Base-by-base conservation (phyloP, 345 rosid genomes). In the Firmiana major region DNA sequence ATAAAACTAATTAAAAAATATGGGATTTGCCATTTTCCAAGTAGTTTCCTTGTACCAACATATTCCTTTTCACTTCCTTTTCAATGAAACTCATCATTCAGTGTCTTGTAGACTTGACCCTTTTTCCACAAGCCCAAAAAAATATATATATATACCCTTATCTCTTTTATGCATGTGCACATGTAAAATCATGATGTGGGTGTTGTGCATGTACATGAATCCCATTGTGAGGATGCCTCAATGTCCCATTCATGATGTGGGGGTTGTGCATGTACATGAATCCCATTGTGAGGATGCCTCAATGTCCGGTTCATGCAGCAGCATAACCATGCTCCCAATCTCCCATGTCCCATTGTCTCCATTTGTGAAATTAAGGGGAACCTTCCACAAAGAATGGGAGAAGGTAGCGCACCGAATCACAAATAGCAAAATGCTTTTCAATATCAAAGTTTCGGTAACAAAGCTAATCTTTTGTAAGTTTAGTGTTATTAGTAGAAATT, bases 131-230 rank as follows among this genome's bases (percentile, higher is more conserved):
- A 71, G 46, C 46, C 36, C 46, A n/a, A 26, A 24, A 46, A 12
- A 13, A 46, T n/a, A n/a, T n/a, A n/a, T n/a, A n/a, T n/a, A n/a
- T n/a, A n/a, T n/a, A n/a, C 4, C 11, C 26, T 21, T 34, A 54
- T 55, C 64, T 54, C 48, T 40, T 21, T 38, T 73, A n/a, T n/a
- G 65, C 76, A 73, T 57, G 65, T 73, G 76, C 51, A 62, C 78
- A 65, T 73, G 82, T 43, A 43, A 53, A 70, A 58, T 74, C 79
- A 79, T 81, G 38, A 57, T 54, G 75, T 17, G 67, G 1, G 78
- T 48, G 9, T 38, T 7, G 57, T 73, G 70, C 60, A 79, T 74
- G 73, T 28, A 59, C 77, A 59, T 72, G 80, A 74, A 57, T 7
- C 65, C 22, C 64, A 55, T 43, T 26, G 73, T 72, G 54, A 76